Evolutionary conservation across 148 eudicot species (phyloP), one percentile per base, ranked within the genome.

Genomic region (Simmondsia chinensis): DNA sequence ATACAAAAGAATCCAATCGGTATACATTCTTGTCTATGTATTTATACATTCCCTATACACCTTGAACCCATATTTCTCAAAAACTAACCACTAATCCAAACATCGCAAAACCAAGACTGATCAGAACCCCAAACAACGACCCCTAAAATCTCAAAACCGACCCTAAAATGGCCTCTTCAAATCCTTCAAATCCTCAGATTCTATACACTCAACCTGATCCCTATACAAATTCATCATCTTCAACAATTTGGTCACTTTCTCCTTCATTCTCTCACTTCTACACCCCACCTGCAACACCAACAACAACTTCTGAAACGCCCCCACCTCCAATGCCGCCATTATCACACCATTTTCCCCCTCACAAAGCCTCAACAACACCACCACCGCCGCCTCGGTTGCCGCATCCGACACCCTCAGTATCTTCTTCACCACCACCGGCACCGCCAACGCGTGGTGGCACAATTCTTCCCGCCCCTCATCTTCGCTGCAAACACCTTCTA

Each of bases 281-380:
- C 82, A 67, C 13, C 96, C 93, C 9, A 86, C 76, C 34, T 86
- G 93, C 49, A 86, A 53, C 7, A 86, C 34, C 62, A 86, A 27
- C 59, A 86, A 44, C 1, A 86, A 66, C 52, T 86, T 86, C 65
- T 82, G 96, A 69, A 86, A 86, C 0, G 83, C 96, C 12, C 96
- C 96, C 3, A 82, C 77, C 60, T 73, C 69, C 42, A 86, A 71
- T 20, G 93, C 83, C 50, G 75, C 87, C 5, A 72, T 62, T 33
- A 76, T 33, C 14, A 73, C 78, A 9, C 57, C 71, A 21, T 37
- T 60, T 48, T 59, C 74, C 4, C 48, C 47, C 59, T 59, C 68
- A 43, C 65, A 39, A 20, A 86, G 39, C 50, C 71, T 82, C 79
- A 73, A 86, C 0, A 86, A 37, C 0, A 71, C 33, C 0, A 84